Percentiles rank a stretch among this genome's conserved stretches.
These are phyloP conservation scores for Penicillium desertorum DNA, from an alignment of 495 filamentous ascomycete genomes.

Conservation along the genomic window DNA sequence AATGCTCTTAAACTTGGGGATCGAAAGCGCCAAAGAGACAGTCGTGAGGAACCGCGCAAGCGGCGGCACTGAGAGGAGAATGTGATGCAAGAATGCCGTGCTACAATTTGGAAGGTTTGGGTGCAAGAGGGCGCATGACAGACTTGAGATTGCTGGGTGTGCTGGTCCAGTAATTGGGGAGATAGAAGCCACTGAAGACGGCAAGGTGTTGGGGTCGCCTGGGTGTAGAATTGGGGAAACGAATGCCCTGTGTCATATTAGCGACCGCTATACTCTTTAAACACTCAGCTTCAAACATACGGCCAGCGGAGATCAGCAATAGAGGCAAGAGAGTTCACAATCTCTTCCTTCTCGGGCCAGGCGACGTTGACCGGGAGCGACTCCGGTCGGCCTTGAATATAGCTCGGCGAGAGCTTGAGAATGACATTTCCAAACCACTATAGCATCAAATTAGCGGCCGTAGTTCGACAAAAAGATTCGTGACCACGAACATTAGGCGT, in stretches of 20 bases:
- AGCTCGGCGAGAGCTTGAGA: constrained; percentile 69
- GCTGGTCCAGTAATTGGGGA: constrained; percentile 78
- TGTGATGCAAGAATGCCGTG: constrained; percentile 79
- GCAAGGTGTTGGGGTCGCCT: constrained; percentile 58
- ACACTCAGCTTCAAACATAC: constrained; percentile 47
- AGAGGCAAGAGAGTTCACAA: constrained; percentile 76
- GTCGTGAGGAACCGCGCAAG: constrained; percentile 74
- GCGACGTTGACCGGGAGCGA: constrained; percentile 61
- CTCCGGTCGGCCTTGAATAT: constrained; percentile 71
- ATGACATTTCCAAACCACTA: constrained; percentile 72
- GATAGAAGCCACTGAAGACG: constrained; percentile 62
- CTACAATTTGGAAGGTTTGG: constrained; percentile 82
- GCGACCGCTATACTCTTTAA: background rate
- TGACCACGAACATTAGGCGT: constrained; percentile 59
- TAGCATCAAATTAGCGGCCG: constrained; percentile 16
- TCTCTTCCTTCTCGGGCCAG: constrained; percentile 75
- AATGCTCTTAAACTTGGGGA: constrained; percentile 65
- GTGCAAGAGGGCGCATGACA: constrained; percentile 92
- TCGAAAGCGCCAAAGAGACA: constrained; percentile 64
- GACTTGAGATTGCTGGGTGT: constrained; percentile 75
- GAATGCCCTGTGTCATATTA: constrained; percentile 54
- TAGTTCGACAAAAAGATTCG: background rate
- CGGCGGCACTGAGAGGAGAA: constrained; percentile 73
- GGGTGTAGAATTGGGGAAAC: constrained; percentile 88
- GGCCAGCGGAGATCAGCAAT: constrained; percentile 85